These are phyloP conservation scores for Gamsiella multidivaricata DNA, from an alignment of 192 early-diverging fungal species.

Conservation along the genomic window DNA sequence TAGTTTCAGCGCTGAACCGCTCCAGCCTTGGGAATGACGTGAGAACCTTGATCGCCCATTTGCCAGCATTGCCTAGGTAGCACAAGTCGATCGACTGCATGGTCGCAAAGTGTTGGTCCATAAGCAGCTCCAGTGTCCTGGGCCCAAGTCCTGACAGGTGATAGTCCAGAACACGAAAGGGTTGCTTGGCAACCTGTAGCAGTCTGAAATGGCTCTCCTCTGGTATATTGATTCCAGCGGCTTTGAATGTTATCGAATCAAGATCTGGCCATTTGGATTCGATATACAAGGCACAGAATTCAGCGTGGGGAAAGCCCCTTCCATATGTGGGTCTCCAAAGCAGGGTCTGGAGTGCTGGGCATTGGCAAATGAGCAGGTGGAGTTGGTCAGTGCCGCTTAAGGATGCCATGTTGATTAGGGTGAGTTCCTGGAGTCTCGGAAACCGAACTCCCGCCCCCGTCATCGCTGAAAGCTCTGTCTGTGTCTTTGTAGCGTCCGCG, in stretches of 20 bases:
- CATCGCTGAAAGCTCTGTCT: neutral
- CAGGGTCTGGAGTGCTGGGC: neutral
- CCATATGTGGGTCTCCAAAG: neutral
- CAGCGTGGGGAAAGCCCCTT: neutral
- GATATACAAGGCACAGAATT: neutral
- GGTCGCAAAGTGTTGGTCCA: neutral
- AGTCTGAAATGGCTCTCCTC: neutral
- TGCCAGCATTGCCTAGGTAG: neutral
- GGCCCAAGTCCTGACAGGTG: neutral
- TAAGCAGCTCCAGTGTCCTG: neutral
- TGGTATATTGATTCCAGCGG: too few species aligned
- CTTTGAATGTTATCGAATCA: constrained; percentile 10
- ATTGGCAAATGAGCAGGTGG: neutral
- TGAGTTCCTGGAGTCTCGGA: neutral
- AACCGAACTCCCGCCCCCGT: neutral
- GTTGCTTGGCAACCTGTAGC: neutral
- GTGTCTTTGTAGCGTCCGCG: neutral
- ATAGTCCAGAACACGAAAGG: neutral
- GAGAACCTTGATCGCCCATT: neutral
- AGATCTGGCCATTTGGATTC: constrained; percentile 6
- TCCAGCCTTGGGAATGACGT: neutral
- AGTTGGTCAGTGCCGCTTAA: too few species aligned
- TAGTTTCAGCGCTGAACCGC: neutral
- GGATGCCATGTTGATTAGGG: neutral
- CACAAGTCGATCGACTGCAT: neutral